A percentile compares a stretch with the other conserved stretches of the same genome.
These are phyloP conservation scores for Nepenthes gracilis DNA, from an alignment of 148 eudicot genomes.

Conservation along the genomic window DNA sequence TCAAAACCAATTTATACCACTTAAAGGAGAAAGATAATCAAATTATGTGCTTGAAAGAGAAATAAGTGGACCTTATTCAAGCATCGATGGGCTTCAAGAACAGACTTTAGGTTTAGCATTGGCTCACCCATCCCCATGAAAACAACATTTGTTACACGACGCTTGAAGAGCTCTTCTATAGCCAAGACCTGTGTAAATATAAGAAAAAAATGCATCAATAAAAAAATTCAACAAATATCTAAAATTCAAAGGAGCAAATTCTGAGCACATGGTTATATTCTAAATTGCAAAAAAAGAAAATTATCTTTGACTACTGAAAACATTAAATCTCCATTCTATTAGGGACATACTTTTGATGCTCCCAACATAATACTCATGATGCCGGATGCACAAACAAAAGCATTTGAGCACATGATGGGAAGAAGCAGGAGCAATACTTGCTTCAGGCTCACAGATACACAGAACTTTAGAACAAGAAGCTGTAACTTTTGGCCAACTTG, in stretches of 20 bases:
- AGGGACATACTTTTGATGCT: too few relatives aligned
- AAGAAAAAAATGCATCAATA: not conserved
- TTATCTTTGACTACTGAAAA: too few relatives aligned
- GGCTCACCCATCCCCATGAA: slow-evolving; percentile 99
- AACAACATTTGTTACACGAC: slow-evolving; percentile 87
- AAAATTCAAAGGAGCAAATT: not conserved
- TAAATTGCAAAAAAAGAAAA: too few relatives aligned
- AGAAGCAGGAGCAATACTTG: too few relatives aligned
- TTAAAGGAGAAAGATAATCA: not conserved
- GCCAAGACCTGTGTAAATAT: slow-evolving; percentile 67
- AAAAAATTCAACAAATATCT: not conserved
- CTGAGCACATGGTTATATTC: too few relatives aligned
- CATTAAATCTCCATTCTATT: too few relatives aligned
- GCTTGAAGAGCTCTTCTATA: slow-evolving; percentile 73
- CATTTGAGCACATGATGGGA: too few relatives aligned
- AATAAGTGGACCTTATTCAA: slow-evolving; percentile 57
- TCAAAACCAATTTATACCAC: not conserved
- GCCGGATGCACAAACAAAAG: too few relatives aligned
- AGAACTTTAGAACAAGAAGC: too few relatives aligned
- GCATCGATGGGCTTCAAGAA: slow-evolving; percentile 91
- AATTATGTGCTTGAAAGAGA: slow-evolving; percentile 4
- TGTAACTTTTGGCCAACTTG: too few relatives aligned
- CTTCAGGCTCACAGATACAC: too few relatives aligned
- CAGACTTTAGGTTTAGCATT: slow-evolving; percentile 89
- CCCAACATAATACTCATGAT: too few relatives aligned